Percentiles rank a stretch among this genome's conserved stretches.
Conservation (phyloP, 805 yeast genomes). For the Saccharomycopsis oosterbeekiorum region DNA sequence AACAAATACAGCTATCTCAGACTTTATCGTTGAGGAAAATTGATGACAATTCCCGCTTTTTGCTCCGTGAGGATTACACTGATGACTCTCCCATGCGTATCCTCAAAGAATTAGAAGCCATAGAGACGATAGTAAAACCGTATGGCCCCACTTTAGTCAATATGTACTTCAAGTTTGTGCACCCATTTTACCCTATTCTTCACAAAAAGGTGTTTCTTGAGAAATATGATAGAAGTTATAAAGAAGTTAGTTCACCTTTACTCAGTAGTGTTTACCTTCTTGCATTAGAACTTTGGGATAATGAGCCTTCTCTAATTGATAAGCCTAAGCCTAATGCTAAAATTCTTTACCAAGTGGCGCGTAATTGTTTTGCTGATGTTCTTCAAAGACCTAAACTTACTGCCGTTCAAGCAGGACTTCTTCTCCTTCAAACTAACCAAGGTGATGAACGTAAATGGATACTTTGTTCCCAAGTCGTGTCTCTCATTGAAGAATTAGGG, state of each 20-base stretch:
- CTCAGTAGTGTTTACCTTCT: constrained; percentile 83
- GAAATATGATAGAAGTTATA: constrained; percentile 80
- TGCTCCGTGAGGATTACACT: constrained; percentile 71
- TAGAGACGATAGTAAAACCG: constrained; percentile 83
- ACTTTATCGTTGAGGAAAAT: constrained; percentile 68
- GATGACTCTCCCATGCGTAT: constrained; percentile 58
- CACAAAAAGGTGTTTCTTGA: constrained; percentile 89
- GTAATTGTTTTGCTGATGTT: constrained; percentile 56
- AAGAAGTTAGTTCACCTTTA: constrained; percentile 86
- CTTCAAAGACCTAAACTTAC: constrained; percentile 82
- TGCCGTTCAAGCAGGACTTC: constrained; percentile 82
- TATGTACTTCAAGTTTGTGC: constrained; percentile 74
- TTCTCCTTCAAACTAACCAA: constrained; percentile 52
- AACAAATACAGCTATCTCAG: constrained; percentile 67
- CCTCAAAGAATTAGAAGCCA: constrained; percentile 70
- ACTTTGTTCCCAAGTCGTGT: constrained; percentile 75
- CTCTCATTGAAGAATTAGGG: constrained; percentile 84
- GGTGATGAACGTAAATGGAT: constrained; percentile 54
- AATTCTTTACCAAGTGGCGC: constrained; percentile 58
- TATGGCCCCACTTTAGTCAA: constrained; percentile 78
- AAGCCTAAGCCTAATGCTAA: constrained; percentile 72
- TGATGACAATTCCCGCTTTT: constrained; percentile 63
- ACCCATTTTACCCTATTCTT: constrained; percentile 83
- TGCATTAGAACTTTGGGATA: constrained; percentile 93
- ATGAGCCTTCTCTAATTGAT: constrained; percentile 65